Percentiles rank a stretch among this genome's conserved stretches.
Evolutionary conservation across 2,329 filamentous ascomycete genomes (phyloP).

Genomic region (Trichoderma asperellum): DNA sequence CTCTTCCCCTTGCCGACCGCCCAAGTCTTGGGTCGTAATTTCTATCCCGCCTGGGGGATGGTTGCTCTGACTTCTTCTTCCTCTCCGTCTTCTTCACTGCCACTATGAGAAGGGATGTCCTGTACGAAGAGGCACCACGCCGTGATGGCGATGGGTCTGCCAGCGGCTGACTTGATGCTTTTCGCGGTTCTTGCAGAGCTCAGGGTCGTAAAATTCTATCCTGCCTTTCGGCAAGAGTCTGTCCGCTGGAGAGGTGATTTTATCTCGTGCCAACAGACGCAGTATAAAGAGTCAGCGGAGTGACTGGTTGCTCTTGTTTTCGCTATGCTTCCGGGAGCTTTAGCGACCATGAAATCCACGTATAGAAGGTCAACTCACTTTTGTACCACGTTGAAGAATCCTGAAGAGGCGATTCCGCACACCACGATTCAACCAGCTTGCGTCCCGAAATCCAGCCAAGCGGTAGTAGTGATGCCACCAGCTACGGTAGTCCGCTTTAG

Average conservation of each 20-base stretch:
- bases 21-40: neutral
- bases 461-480: constrained; percentile 28
- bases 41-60: neutral
- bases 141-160: no score
- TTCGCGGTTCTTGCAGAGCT: no score
- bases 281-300: neutral
- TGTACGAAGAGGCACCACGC: no score
- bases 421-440: constrained; percentile 17
- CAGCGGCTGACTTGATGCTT: no score
- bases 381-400: neutral
- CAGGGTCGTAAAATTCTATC: no score
- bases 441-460: constrained; percentile 25
- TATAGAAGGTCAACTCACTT: neutral
- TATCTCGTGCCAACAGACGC: neutral
- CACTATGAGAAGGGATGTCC: no score
- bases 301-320: neutral
- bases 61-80: no score
- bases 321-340: neutral
- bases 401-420: neutral
- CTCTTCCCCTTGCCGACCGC: neutral
- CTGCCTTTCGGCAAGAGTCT: no score
- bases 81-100: no score
- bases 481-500: constrained; percentile 19
- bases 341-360: neutral
- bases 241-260: no score